Evolutionary conservation across 2,329 filamentous ascomycete genomes (phyloP).

Genomic region (Pseudogymnoascus sp.): DNA sequence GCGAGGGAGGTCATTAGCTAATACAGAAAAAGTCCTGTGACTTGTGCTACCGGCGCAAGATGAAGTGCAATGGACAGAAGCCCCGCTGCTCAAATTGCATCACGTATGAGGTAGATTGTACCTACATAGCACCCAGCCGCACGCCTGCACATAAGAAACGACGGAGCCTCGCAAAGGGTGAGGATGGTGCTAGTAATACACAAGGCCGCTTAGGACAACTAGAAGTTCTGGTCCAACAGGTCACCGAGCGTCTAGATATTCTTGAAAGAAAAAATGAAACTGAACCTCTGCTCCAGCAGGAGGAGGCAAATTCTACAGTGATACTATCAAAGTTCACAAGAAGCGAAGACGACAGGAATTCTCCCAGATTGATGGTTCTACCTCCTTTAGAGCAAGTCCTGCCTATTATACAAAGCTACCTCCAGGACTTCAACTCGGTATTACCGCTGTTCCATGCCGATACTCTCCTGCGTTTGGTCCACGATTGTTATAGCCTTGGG

Average conservation of each 20-base stretch:
- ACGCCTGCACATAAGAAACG: conserved; percentile 18
- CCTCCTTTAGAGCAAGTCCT: conserved; percentile 10
- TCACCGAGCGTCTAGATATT: too few species aligned
- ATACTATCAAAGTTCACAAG: too few species aligned
- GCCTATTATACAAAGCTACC: conserved; percentile 19
- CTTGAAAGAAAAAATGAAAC: too few species aligned
- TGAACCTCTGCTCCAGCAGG: too few species aligned
- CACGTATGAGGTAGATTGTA: conserved; percentile 20
- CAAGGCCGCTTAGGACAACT: too few species aligned
- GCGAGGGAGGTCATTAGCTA: not conserved
- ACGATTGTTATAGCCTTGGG: conserved; percentile 18
- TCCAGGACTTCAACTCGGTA: conserved; percentile 20
- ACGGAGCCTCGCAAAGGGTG: conserved; percentile 8
- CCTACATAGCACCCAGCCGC: conserved; percentile 21
- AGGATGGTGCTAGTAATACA: too few species aligned
- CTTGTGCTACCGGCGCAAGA: conserved; percentile 29
- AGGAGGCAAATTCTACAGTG: too few species aligned
- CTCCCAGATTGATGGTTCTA: too few species aligned
- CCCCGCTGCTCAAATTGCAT: conserved; percentile 30
- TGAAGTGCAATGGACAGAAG: conserved; percentile 30
- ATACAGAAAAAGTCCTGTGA: conserved; percentile 24
- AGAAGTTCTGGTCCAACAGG: too few species aligned
- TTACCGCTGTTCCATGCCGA: conserved; percentile 22
- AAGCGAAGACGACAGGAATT: too few species aligned
- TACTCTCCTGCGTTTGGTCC: conserved; percentile 18